Base-by-base conservation (phyloP, 2,329 filamentous ascomycete genomes). In the Cylindrodendrum hubeiense region DNA sequence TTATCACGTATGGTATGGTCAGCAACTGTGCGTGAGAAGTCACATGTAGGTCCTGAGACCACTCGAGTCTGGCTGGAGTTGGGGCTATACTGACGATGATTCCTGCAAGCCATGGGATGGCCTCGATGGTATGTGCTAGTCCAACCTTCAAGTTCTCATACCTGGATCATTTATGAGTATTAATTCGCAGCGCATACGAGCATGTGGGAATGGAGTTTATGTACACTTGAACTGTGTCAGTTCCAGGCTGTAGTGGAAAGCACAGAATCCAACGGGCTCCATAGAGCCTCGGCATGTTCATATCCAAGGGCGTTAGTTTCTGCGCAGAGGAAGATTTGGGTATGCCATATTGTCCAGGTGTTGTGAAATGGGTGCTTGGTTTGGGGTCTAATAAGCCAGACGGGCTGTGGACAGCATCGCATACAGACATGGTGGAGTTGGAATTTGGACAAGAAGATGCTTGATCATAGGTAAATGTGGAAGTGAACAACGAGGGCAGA, bases 261-360 rank as follows among this genome's bases (percentile, higher is more conserved):
- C 50, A 52, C 33, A 52, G 19, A 15, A 52, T 39, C 50, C 50
- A 52, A 17, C 50, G 50, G 19, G 50, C 50, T 24, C 50, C 50
- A 21, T 52, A 52, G 5, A 52, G 50, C 13, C 50, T 22, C 22
- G 50, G 50, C 50, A 52, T 39, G 12, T 17, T 39, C 50, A 52
- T 52, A 12, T 52, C 50, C 50, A 52, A 52, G 22, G 50, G 15
- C 12, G 50, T 52, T 13, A 52, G 33, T 4, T 26, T 26, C 21
- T 37, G 34, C 1, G 21, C 10, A 12, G 19, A 24, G 13, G 50
- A 24, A 7, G 13, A 33, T 22, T 52, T 8, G 7, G 30, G 33
- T 21, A 52, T 13, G 5, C 50, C 50, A 39, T 52, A 24, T 15
- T 37, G 22, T 8, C 21, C 33, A 15, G 15, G 50, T 26, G 50